Conservation (phyloP, 352 stramenopile genomes). For the Phytopythium mirpurense region DNA sequence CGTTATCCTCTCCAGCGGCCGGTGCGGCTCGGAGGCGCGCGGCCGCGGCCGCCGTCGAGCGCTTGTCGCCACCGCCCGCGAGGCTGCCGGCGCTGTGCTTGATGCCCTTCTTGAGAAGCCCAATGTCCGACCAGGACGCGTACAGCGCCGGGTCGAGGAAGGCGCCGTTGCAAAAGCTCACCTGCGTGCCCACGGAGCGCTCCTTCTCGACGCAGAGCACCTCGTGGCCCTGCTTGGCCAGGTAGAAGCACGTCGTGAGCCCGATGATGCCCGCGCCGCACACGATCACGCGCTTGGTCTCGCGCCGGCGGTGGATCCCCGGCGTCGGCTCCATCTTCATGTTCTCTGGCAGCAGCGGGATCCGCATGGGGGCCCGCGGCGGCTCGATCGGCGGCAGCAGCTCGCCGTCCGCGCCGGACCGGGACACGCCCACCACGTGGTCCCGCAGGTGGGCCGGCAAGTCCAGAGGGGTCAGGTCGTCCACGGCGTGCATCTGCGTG, state of each 20-base stretch:
- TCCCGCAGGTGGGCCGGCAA: conserved; percentile 52
- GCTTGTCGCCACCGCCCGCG: not conserved
- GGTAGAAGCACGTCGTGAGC: conserved; percentile 81
- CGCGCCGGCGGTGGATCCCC: conserved; percentile 43
- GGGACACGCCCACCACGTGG: conserved; percentile 49
- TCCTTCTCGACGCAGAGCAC: conserved; percentile 86
- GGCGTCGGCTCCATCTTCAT: conserved; percentile 66
- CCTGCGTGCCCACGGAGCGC: conserved; percentile 66
- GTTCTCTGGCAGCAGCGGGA: conserved; percentile 47
- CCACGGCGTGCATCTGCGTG: conserved; percentile 16
- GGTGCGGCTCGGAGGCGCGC: conserved; percentile 15
- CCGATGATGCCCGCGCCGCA: conserved; percentile 83
- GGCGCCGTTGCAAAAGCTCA: conserved; percentile 75
- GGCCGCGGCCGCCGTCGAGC: conserved; percentile 1
- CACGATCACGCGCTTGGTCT: conserved; percentile 82
- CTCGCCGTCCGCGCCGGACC: conserved; percentile 38
- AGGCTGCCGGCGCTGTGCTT: conserved; percentile 2
- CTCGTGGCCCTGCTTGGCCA: conserved; percentile 81
- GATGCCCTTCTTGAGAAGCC: conserved; percentile 43
- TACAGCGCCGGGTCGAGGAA: conserved; percentile 84
- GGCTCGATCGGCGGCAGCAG: conserved; percentile 56
- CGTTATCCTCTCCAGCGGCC: conserved; percentile 17
- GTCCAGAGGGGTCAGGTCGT: conserved; percentile 42
- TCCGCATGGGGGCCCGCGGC: conserved; percentile 47
- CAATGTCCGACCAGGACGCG: conserved; percentile 73